Conservation (phyloP, 148 eudicot genomes). For the Vaccinium vitisidaea region DNA sequence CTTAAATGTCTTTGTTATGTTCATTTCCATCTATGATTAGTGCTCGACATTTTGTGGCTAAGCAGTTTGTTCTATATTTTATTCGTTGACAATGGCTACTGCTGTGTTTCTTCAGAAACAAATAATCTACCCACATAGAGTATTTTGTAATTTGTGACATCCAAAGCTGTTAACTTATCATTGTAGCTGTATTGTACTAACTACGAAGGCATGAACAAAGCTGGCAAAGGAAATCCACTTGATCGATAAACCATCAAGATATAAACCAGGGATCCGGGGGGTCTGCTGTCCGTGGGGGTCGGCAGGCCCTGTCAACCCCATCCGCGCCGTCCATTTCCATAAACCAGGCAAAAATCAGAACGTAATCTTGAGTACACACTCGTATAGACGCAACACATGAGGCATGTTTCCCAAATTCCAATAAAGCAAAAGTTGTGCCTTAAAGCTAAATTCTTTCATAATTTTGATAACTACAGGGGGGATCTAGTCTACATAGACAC, state of each 20-base stretch:
- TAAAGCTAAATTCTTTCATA: not conserved
- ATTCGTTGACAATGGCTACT: too few species aligned
- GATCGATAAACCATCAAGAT: not conserved
- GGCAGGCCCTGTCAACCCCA: too few species aligned
- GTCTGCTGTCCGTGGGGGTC: too few species aligned
- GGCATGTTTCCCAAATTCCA: not conserved
- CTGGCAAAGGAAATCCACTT: not conserved
- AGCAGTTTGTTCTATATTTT: too few species aligned
- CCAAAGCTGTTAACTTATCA: not conserved
- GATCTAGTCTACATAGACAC: not conserved
- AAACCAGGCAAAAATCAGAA: not conserved
- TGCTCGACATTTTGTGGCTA: too few species aligned
- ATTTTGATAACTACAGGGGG: not conserved
- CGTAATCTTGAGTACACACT: not conserved
- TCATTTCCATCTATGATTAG: too few species aligned
- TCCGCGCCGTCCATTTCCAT: too few species aligned
- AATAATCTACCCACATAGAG: not conserved
- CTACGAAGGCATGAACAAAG: not conserved
- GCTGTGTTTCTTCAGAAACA: too few species aligned
- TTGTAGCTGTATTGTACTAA: not conserved
- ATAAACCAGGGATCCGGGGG: too few species aligned
- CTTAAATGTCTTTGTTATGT: too few species aligned
- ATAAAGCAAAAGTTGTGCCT: not conserved
- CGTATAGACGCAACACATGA: not conserved
- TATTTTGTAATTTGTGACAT: not conserved